Evolutionary conservation across 202 grass and related monocot species (phyloP).

Genomic region (Panicum virgatum): DNA sequence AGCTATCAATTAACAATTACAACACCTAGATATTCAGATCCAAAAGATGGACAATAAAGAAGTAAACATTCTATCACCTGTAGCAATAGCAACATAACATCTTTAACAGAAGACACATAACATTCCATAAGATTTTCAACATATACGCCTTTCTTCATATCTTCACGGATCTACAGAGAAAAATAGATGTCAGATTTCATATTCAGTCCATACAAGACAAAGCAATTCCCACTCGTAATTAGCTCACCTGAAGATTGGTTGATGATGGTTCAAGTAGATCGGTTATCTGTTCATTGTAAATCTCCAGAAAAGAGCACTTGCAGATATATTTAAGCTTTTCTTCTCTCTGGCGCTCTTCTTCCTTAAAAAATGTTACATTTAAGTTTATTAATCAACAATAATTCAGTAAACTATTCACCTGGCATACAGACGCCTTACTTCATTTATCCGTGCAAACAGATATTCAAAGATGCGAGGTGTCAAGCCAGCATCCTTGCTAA

Average conservation of each 20-base stretch:
- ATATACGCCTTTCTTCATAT: constrained; percentile 88
- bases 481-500: constrained; percentile 65
- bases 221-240: constrained; percentile 19
- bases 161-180: constrained; percentile 79
- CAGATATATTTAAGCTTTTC: constrained; percentile 83
- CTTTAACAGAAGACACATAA: constrained; percentile 71
- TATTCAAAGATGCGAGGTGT: constrained; percentile 88
- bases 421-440: constrained; percentile 50
- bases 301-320: constrained; percentile 92
- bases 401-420: constrained; percentile 3
- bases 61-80: constrained; percentile 56
- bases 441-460: constrained; percentile 79
- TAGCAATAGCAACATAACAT: constrained; percentile 74
- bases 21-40: constrained; percentile 10
- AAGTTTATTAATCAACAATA: neutral
- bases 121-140: constrained; percentile 88
- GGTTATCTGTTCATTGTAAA: constrained; percentile 97
- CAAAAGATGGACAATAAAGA: neutral
- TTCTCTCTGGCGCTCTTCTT: constrained; percentile 62
- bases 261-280: constrained; percentile 91
- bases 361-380: constrained; percentile 48
- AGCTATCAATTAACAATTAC: neutral
- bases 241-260: constrained; percentile 74
- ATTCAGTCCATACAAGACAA: constrained; percentile 17
- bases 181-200: constrained; percentile 28